These are phyloP conservation scores for Trichoderma atroviride DNA, from an alignment of 2,329 filamentous ascomycete species.

Conservation along the genomic window DNA sequence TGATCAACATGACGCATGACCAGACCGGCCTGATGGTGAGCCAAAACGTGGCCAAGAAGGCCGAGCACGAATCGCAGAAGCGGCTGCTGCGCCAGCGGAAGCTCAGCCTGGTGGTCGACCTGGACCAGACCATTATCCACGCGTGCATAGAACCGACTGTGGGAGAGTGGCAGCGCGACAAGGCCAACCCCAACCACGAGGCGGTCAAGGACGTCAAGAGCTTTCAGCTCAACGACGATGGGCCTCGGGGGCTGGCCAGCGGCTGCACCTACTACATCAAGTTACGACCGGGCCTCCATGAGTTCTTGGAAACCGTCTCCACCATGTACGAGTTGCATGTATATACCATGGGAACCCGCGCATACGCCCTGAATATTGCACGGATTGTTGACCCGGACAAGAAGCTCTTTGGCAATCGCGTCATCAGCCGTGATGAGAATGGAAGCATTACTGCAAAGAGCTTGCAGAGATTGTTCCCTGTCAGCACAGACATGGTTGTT, in stretches of 20 bases:
- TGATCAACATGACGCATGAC: conserved; percentile 93
- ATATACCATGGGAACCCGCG: conserved; percentile 97
- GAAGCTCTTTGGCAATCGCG: conserved; percentile 88
- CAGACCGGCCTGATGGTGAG: conserved; percentile 87
- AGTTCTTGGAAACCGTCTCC: conserved; percentile 78
- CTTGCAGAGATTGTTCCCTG: conserved; percentile 86
- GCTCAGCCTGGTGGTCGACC: conserved; percentile 90
- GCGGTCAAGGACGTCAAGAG: conserved; percentile 85
- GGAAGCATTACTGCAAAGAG: conserved; percentile 91
- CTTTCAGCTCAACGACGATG: conserved; percentile 89
- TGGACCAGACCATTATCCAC: conserved; percentile 98
- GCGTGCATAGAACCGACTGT: conserved; percentile 96
- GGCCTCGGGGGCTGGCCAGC: conserved; percentile 65
- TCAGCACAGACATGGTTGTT: conserved; percentile 98
- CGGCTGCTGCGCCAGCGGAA: conserved; percentile 80
- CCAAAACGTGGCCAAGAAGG: conserved; percentile 73
- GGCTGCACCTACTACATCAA: conserved; percentile 99
- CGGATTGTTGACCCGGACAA: conserved; percentile 89
- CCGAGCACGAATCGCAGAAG: conserved; percentile 84
- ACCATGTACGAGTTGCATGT: conserved; percentile 92
- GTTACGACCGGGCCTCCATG: conserved; percentile 80
- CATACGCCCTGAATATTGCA: conserved; percentile 91
- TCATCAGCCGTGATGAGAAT: conserved; percentile 96
- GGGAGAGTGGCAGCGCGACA: conserved; percentile 90
- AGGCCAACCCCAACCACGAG: conserved; percentile 84